Percentiles rank a stretch among this genome's conserved stretches.
phyloP scores from a whole-genome alignment of 164 flowering plant genomes.

The Brasenia schreberi region DNA sequence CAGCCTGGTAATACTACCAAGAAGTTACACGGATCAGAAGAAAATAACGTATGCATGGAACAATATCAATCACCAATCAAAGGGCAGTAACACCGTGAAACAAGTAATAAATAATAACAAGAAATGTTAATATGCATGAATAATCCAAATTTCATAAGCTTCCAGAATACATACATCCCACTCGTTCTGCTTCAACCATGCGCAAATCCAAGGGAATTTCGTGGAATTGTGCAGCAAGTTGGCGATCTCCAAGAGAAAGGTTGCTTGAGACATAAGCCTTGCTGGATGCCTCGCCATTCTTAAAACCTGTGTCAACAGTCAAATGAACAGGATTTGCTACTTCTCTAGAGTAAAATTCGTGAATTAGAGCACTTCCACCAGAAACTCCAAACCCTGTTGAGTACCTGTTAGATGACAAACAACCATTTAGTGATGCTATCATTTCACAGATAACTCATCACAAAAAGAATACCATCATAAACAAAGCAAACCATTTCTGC shows the following conservation, averaged over 20 bases:
- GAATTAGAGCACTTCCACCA: constrained; percentile 82
- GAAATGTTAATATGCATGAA: neutral
- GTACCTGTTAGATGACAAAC: constrained; percentile 36
- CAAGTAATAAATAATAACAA: neutral
- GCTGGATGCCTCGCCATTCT: constrained; percentile 54
- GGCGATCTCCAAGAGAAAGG: constrained; percentile 74
- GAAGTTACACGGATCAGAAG: too few species aligned
- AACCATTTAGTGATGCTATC: too few species aligned
- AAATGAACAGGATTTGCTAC: constrained; percentile 79
- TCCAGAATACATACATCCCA: constrained; percentile 64
- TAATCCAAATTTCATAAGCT: neutral
- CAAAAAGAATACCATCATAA: too few species aligned
- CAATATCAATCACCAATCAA: too few species aligned
- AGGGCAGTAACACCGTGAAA: too few species aligned
- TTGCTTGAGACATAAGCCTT: constrained; percentile 68
- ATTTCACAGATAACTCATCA: too few species aligned
- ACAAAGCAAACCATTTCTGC: too few species aligned
- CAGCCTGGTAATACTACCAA: too few species aligned
- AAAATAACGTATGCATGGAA: too few species aligned
- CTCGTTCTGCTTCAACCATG: constrained; percentile 85
- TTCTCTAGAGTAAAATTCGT: constrained; percentile 89
- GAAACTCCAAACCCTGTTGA: constrained; percentile 91
- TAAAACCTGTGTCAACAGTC: constrained; percentile 84
- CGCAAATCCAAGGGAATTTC: constrained; percentile 80
- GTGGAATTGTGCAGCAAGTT: constrained; percentile 90